Evolutionary conservation across 768 basidiomycete genomes (phyloP).

Genomic region (Cyclocybe cylindracea): DNA sequence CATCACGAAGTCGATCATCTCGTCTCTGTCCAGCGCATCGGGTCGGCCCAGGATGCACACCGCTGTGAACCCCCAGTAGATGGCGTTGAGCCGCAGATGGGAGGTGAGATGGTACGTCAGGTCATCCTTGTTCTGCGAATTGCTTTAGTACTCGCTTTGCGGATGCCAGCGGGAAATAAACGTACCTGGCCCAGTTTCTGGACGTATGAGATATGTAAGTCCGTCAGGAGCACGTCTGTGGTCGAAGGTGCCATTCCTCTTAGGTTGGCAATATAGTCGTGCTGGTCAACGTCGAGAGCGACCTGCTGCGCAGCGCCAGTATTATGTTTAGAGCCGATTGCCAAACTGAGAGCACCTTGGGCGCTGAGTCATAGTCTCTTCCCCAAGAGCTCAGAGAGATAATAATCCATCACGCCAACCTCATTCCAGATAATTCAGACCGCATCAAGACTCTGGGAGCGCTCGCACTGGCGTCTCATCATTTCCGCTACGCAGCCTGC

Average conservation of each 20-base stretch:
- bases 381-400: too few relatives aligned
- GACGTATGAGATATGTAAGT: constrained; percentile 19
- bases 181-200: constrained; percentile 21
- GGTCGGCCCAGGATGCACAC: constrained; percentile 76
- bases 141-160: not conserved
- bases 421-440: too few relatives aligned
- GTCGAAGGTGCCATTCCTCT: not conserved
- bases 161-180: not conserved
- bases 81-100: constrained; percentile 92
- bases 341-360: too few relatives aligned
- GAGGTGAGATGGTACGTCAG: constrained; percentile 88
- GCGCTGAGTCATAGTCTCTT: too few relatives aligned
- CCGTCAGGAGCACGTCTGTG: constrained; percentile 6
- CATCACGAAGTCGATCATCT: constrained; percentile 88
- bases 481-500: too few relatives aligned
- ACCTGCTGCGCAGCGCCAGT: too few relatives aligned
- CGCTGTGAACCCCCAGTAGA: constrained; percentile 96
- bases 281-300: too few relatives aligned
- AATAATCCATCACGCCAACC: too few relatives aligned
- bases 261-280: not conserved
- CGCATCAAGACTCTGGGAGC: too few relatives aligned
- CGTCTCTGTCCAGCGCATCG: constrained; percentile 79
- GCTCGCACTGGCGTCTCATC: too few relatives aligned
- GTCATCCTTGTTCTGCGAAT: constrained; percentile 73
- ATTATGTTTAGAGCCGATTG: too few relatives aligned